Conservation (phyloP, 768 basidiomycete genomes). For the Melanogaster broomeanus region DNA sequence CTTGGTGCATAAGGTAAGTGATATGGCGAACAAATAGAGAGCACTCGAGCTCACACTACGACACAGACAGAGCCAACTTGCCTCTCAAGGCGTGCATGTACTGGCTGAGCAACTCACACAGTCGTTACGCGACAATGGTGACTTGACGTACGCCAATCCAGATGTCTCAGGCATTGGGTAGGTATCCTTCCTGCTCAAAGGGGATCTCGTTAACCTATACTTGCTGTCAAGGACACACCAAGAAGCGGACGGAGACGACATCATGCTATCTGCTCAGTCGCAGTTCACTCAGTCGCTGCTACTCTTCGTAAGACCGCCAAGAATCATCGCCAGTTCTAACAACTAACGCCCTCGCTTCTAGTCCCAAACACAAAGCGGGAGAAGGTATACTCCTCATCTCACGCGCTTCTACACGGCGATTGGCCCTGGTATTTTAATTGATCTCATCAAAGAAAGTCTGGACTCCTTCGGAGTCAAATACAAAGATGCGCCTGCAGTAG, state of each 20-base stretch:
- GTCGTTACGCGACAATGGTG: conserved; percentile 67
- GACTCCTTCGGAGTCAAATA: conserved; percentile 48
- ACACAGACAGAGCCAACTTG: conserved; percentile 69
- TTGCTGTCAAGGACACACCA: conserved; percentile 18
- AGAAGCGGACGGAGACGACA: conserved; percentile 58
- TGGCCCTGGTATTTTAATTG: conserved; percentile 51
- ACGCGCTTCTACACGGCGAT: conserved; percentile 79
- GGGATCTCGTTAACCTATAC: not conserved
- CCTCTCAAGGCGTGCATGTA: conserved; percentile 46
- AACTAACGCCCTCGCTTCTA: conserved; percentile 27
- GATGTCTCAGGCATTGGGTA: conserved; percentile 39
- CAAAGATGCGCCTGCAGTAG: conserved; percentile 38
- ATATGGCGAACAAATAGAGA: not conserved
- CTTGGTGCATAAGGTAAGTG: conserved; percentile 73
- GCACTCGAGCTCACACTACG: not conserved
- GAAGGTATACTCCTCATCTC: conserved; percentile 69
- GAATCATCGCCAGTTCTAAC: not conserved
- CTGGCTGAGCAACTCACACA: conserved; percentile 75
- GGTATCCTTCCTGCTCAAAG: conserved; percentile 9
- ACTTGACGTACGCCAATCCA: conserved; percentile 72
- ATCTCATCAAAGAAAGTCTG: conserved; percentile 57
- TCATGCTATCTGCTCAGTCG: conserved; percentile 61
- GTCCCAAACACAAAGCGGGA: conserved; percentile 83
- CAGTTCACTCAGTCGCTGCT: conserved; percentile 82
- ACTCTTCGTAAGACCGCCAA: conserved; percentile 63